Base-by-base conservation (phyloP, 2,329 filamentous ascomycete genomes). In the Fusarium mexicanum region DNA sequence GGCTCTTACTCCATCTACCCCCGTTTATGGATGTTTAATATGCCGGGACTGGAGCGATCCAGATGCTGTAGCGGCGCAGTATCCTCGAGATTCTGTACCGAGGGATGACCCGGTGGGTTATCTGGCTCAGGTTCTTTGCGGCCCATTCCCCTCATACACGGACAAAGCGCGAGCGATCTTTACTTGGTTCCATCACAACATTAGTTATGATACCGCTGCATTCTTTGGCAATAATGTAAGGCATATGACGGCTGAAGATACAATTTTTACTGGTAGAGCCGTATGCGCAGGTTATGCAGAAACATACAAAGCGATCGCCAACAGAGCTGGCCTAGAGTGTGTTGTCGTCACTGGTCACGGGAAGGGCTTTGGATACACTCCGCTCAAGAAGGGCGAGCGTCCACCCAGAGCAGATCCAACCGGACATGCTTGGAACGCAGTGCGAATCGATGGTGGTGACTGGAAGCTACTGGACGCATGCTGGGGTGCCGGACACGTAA, bases 141-240 rank as follows among this genome's bases (percentile, higher is more conserved):
- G 88, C 8, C 92, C 93, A 0, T 98, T 98, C 79, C 84, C 90
- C 2, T 98, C 94, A 2, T 84, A 86, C 3, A 98, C 96, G 0
- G 96, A 98, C 82, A 98, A 98, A 84, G 96, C 96, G 6, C 89
- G 96, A 35, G 94, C 91, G 5, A 94, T 99, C 68, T 98, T 98
- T 80, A 94, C 93, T 3, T 99, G 96, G 96, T 91, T 95, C 46
- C 96, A 98, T 83, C 92, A 98, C 82, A 98, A 98, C 77, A 91
- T 99, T 66, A 88, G 87, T 53, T 99, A 98, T 81, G 94, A 98
- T 80, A 90, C 91, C 0, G 87, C 90, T 33, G 89, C 91, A 31
- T 97, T 98, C 84, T 97, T 97, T 79, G 89, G 87, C 64, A 89
- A 91, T 41, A 90, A 86, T 53, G 85, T 97, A 38, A 87, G 91